A percentile compares a stretch with the other conserved stretches of the same genome.
phyloP scores from a whole-genome alignment of 768 basidiomycete species.

The Scleroderma bovista region DNA sequence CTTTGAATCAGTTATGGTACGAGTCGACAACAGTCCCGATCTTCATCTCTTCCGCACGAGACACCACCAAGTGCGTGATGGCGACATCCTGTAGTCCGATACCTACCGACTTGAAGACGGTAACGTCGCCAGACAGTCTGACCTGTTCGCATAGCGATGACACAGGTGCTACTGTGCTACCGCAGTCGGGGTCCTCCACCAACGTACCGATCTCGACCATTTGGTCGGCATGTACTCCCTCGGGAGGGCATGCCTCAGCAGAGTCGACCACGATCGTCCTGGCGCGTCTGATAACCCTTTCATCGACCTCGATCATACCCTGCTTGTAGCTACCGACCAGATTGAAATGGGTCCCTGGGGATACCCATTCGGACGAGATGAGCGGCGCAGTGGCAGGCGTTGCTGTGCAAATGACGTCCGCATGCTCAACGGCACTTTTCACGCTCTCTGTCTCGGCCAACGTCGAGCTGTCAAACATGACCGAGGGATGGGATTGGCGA shows the following conservation, averaged over 20 bases:
- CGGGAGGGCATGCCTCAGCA: constrained; percentile 56
- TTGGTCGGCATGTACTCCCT: constrained; percentile 40
- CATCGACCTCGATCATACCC: constrained; percentile 72
- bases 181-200: constrained; percentile 20
- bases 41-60: constrained; percentile 48
- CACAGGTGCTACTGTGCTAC: not conserved
- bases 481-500: constrained; percentile 20
- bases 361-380: constrained; percentile 62
- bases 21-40: not conserved
- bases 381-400: constrained; percentile 68
- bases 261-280: constrained; percentile 70
- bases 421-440: constrained; percentile 9
- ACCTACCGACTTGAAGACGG: constrained; percentile 87
- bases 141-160: constrained; percentile 5
- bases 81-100: constrained; percentile 85
- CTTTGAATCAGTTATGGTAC: not conserved
- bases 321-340: constrained; percentile 82
- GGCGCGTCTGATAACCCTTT: constrained; percentile 49
- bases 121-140: constrained; percentile 42
- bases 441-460: constrained; percentile 7
- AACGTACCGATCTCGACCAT: constrained; percentile 71
- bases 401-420: constrained; percentile 60
- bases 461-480: constrained; percentile 10
- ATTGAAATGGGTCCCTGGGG: constrained; percentile 60
- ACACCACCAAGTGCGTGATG: constrained; percentile 65